Evolutionary conservation across 2,329 filamentous ascomycete genomes (phyloP), one percentile per base, ranked within the genome.

Genomic region (Penicillium sp.): DNA sequence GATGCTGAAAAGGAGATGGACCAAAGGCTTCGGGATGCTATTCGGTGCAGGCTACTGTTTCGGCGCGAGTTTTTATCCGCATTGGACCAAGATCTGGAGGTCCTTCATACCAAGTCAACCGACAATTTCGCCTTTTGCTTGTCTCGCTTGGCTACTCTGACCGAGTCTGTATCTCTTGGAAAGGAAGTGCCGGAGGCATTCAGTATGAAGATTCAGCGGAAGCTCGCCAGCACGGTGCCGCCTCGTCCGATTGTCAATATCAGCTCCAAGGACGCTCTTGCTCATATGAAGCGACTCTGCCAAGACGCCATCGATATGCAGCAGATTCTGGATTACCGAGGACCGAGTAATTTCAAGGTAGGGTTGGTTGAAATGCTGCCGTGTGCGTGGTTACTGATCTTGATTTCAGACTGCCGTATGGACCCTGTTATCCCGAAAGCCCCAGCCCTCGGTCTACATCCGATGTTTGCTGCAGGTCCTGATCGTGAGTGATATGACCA

Each of bases 161-260:
- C 80, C 50, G 75, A 77, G 25, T 83, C 86, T 1, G 79, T 85
- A 47, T 59, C 70, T 0, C 69, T 92, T 2, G 87, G 82, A 0
- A 82, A 78, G 44, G 69, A 81, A 0, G 82, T 95, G 0, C 79
- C 84, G 0, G 83, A 84, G n/a, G 83, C 91, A 0, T 97, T 96
- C 67, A 96, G 89, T 60, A 82, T 83, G 23, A 95, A 95, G 65
- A 79, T 97, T 32, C 93, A 98, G 66, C 81, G 91, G n/a, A 87
- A 87, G 55, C 77, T 98, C 28, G 91, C 93, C 0, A 96, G 90
- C 59, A 96, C 90, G 0, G 91, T 96, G 61, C 93, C 93, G 3
- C 93, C 93, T 6, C 81, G 92, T 7, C 91, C 92, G 0, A 92
- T 96, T 60, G 88, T 96, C 9, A 79, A 89, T 46, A 66, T 91